Percentiles rank a stretch among this genome's conserved stretches.
Conservation (phyloP, 1,139 yeast species). For the Keqinozyma sinolaborantium region DNA sequence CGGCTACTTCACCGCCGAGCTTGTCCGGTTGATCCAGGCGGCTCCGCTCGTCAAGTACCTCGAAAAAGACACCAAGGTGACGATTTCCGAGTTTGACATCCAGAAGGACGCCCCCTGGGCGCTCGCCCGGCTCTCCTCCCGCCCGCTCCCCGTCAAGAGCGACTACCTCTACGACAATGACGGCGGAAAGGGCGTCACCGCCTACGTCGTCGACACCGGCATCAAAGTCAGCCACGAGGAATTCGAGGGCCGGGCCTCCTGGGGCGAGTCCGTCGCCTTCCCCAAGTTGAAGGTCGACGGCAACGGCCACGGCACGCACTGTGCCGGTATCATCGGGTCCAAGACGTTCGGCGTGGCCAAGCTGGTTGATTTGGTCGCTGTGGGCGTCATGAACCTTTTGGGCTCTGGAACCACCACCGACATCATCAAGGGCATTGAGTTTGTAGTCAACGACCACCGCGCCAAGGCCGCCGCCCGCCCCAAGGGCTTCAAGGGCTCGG, state of each 20-base stretch:
- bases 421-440: slow-evolving; percentile 78
- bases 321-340: slow-evolving; percentile 84
- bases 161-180: slow-evolving; percentile 79
- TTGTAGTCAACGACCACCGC: slow-evolving; percentile 64
- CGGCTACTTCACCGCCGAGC: slow-evolving; percentile 71
- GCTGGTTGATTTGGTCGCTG: slow-evolving; percentile 70
- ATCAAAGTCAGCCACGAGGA: slow-evolving; percentile 76
- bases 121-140: slow-evolving; percentile 89
- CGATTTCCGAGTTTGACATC: slow-evolving; percentile 55
- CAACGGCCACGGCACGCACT: slow-evolving; percentile 93
- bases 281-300: slow-evolving; percentile 86
- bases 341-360: slow-evolving; percentile 76
- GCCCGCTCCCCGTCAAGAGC: slow-evolving; percentile 72
- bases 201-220: slow-evolving; percentile 94
- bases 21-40: slow-evolving; percentile 66
- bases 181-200: slow-evolving; percentile 91
- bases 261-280: slow-evolving; percentile 89
- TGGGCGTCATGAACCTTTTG: slow-evolving; percentile 70
- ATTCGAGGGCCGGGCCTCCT: slow-evolving; percentile 85
- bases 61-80: slow-evolving; percentile 77
- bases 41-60: slow-evolving; percentile 74
- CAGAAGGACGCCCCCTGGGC: slow-evolving; percentile 97
- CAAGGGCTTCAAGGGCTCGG: slow-evolving; percentile 76
- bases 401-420: slow-evolving; percentile 83
- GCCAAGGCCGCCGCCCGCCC: slow-evolving; percentile 52